Percentiles rank a stretch among this genome's conserved stretches.
phyloP scores from a whole-genome alignment of 2,329 filamentous ascomycete genomes.

The Xylaria arbuscula region DNA sequence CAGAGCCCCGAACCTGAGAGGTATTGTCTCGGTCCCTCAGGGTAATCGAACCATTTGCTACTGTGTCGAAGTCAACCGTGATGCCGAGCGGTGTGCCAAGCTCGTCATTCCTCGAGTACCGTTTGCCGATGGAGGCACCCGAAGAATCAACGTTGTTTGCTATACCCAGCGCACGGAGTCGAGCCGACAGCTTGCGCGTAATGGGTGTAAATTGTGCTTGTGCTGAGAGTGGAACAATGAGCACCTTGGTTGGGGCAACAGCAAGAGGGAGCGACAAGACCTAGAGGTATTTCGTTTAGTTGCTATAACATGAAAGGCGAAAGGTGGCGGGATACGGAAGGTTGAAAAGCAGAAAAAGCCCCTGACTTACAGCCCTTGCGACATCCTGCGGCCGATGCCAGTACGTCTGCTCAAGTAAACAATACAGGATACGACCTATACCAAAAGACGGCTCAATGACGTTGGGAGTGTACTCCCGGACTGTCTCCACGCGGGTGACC shows the following conservation, averaged over 20 bases:
- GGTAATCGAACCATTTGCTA: constrained; percentile 72
- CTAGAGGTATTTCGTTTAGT: constrained; percentile 47
- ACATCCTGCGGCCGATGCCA: constrained; percentile 22
- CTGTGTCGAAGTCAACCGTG: constrained; percentile 74
- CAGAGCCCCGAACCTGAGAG: constrained; percentile 70
- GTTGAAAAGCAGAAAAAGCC: too few species aligned
- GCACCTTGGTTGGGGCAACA: constrained; percentile 72
- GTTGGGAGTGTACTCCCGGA: constrained; percentile 92
- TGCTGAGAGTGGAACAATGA: constrained; percentile 71
- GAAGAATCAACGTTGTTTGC: constrained; percentile 49
- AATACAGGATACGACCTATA: constrained; percentile 69
- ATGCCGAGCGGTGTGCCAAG: constrained; percentile 74
- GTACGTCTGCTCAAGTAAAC: constrained; percentile 60
- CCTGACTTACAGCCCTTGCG: constrained; percentile 16
- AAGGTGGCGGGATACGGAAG: not conserved
- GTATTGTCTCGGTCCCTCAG: constrained; percentile 73
- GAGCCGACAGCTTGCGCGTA: constrained; percentile 61
- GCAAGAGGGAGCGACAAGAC: constrained; percentile 73
- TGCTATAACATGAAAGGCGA: constrained; percentile 2
- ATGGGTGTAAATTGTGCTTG: constrained; percentile 69
- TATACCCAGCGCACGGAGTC: constrained; percentile 58
- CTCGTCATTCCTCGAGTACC: constrained; percentile 54
- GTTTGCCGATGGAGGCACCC: constrained; percentile 73
- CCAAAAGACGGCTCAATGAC: constrained; percentile 82
- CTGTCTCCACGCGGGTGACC: constrained; percentile 82